Evolutionary conservation across 305 asterid genomes (phyloP).

Genomic region (Plantago lanceolata): DNA sequence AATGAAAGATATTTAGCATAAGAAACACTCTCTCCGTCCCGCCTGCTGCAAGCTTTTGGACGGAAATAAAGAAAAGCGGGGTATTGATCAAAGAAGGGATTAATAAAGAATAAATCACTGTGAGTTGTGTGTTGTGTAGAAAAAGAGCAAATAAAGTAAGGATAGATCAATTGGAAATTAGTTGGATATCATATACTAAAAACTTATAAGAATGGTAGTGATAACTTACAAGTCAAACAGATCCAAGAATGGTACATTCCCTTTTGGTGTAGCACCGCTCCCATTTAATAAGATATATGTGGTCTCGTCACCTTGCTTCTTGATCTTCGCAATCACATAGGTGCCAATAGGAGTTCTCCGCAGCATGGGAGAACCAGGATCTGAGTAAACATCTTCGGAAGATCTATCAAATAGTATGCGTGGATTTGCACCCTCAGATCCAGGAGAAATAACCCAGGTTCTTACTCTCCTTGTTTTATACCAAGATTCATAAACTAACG

Average conservation of each 20-base stretch:
- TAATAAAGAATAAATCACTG: too few species aligned
- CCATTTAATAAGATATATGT: constrained; percentile 71
- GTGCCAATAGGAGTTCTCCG: constrained; percentile 81
- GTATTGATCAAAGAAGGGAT: too few species aligned
- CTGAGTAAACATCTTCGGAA: constrained; percentile 97
- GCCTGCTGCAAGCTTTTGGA: too few species aligned
- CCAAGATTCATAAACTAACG: constrained; percentile 97
- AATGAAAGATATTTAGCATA: constrained; percentile 24
- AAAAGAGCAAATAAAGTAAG: too few species aligned
- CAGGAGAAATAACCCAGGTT: constrained; percentile 86
- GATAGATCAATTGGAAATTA: too few species aligned
- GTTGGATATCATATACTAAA: too few species aligned
- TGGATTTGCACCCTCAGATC: constrained; percentile 50
- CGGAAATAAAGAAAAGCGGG: too few species aligned
- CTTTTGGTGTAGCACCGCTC: constrained; percentile 92
- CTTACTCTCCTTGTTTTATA: constrained; percentile 70
- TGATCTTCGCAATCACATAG: constrained; percentile 83
- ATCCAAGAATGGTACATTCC: constrained; percentile 87
- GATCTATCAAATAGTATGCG: constrained; percentile 91
- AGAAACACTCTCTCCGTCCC: constrained; percentile 9
- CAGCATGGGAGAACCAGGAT: constrained; percentile 96
- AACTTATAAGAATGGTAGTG: too few species aligned
- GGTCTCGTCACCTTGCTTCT: constrained; percentile 61
- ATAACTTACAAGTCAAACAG: constrained; percentile 86
- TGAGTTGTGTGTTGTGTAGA: too few species aligned